These are phyloP conservation scores for Lactifluus piperatus DNA, from an alignment of 768 basidiomycete species.

Conservation along the genomic window DNA sequence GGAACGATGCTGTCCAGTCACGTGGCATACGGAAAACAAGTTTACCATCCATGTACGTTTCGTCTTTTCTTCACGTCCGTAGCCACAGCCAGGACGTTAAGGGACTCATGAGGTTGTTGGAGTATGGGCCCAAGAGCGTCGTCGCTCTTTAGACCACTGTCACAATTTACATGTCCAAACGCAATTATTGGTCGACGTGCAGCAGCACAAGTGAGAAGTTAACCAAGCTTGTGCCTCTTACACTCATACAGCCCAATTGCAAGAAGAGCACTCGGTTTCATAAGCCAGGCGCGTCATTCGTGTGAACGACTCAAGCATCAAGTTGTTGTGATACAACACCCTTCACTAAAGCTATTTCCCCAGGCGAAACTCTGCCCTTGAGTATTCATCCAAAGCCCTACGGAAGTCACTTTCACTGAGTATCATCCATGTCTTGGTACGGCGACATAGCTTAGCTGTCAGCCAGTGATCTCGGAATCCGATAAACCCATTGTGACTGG, in stretches of 20 bases:
- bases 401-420: slow-evolving; percentile 47
- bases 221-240: neutral
- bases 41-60: too few species aligned
- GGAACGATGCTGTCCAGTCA: too few species aligned
- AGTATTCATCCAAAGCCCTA: slow-evolving; percentile 64
- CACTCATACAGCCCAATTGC: neutral
- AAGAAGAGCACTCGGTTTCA: too few species aligned
- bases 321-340: neutral
- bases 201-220: too few species aligned
- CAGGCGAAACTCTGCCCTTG: slow-evolving; percentile 66
- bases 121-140: too few species aligned
- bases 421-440: slow-evolving; percentile 20
- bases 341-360: slow-evolving; percentile 36
- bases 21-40: too few species aligned
- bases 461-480: slow-evolving; percentile 5
- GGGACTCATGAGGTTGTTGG: too few species aligned
- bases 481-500: slow-evolving; percentile 21
- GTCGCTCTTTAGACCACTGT: too few species aligned
- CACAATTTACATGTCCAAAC: too few species aligned
- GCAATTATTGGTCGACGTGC: neutral
- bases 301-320: neutral
- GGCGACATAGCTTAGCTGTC: neutral
- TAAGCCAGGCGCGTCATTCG: neutral
- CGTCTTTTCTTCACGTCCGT: too few species aligned
- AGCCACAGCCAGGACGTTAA: too few species aligned